These are phyloP conservation scores for Scenedesmus sp. DNA, from an alignment of 163 green algal genomes.

Conservation along the genomic window DNA sequence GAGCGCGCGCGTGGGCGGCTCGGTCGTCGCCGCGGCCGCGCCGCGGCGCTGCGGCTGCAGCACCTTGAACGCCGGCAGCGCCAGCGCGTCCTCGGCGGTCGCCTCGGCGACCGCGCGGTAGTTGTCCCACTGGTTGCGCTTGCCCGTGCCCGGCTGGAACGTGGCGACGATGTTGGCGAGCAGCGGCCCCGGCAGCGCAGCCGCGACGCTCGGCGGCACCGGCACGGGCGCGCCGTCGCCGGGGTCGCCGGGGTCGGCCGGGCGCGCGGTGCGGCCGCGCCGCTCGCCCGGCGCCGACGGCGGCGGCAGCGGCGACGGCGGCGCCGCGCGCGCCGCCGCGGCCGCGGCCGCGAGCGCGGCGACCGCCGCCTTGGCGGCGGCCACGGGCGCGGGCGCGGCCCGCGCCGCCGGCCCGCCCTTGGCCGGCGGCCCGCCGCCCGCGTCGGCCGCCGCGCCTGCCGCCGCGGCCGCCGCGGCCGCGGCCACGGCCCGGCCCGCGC, in stretches of 20 bases:
- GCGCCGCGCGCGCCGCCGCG: not conserved
- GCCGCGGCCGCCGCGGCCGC: not conserved
- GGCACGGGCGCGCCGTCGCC: not conserved
- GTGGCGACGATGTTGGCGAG: constrained; percentile 30
- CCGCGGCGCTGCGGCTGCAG: constrained; percentile 15
- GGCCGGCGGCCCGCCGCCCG: not conserved
- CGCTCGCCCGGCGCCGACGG: not conserved
- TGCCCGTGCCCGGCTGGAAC: constrained; percentile 1
- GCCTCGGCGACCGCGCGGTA: constrained; percentile 16
- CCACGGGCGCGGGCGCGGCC: not conserved
- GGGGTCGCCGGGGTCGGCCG: not conserved
- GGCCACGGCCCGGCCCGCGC: not conserved
- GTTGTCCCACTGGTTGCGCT: not conserved
- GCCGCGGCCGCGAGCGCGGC: not conserved
- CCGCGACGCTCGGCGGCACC: constrained; percentile 1
- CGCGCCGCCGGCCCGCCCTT: not conserved
- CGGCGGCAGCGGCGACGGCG: not conserved
- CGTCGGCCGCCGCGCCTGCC: constrained; percentile 1
- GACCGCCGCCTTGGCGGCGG: constrained; percentile 1
- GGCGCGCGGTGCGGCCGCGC: not conserved
- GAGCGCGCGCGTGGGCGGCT: constrained; percentile 18
- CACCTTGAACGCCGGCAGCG: constrained; percentile 13
- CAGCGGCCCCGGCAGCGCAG: not conserved
- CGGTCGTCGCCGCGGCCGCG: constrained; percentile 8
- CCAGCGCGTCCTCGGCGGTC: constrained; percentile 3